Evolutionary conservation across 1,284 basidiomycete species (phyloP).

Genomic region (Cronartium quercuum): DNA sequence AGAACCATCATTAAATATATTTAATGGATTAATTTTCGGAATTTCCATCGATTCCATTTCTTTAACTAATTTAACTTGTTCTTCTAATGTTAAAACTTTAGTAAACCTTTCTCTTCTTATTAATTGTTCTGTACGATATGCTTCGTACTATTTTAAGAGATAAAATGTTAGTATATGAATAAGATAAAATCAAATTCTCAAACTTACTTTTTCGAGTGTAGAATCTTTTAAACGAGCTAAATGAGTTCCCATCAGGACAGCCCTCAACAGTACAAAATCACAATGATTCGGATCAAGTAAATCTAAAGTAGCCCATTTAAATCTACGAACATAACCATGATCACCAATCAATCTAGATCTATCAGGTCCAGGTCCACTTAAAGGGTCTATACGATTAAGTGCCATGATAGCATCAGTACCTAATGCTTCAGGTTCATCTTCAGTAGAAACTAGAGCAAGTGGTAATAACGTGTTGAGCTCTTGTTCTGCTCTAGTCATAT

Average conservation of each 20-base stretch:
- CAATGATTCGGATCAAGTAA: slow-evolving; percentile 29
- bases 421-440: neutral
- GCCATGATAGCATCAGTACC: neutral
- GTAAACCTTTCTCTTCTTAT: slow-evolving; percentile 12
- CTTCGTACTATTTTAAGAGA: slow-evolving; percentile 20
- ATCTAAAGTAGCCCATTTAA: slow-evolving; percentile 26
- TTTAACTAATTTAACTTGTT: slow-evolving; percentile 8
- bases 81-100: slow-evolving; percentile 5
- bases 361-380: neutral
- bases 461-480: neutral
- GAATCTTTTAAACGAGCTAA: slow-evolving; percentile 21
- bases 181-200: neutral
- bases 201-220: slow-evolving; percentile 33
- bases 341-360: neutral
- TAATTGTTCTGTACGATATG: slow-evolving; percentile 25
- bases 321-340: slow-evolving; percentile 2
- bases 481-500: neutral
- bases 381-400: neutral
- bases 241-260: slow-evolving; percentile 27
- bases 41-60: slow-evolving; percentile 25
- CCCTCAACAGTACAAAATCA: slow-evolving; percentile 19
- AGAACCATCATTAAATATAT: too few species aligned
- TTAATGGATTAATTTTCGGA: too few species aligned
- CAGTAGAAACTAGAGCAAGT: neutral
- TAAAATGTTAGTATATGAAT: neutral